phyloP scores from a whole-genome alignment of 331 rosid genomes.

The Rhamnella rubrinervis region DNA sequence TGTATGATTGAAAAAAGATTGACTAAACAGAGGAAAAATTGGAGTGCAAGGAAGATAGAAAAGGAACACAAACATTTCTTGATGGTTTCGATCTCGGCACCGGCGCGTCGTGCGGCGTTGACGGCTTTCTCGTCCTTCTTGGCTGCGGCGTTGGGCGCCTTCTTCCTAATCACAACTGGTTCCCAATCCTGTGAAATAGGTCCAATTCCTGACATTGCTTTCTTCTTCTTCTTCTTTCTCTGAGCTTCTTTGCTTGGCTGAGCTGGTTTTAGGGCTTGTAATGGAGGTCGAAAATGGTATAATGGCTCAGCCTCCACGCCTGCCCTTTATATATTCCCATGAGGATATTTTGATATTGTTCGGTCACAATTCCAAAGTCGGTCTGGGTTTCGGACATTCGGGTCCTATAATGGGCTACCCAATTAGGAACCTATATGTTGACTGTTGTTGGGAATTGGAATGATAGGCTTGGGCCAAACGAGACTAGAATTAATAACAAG shows the following conservation, averaged over 20 bases:
- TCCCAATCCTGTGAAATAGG: conserved; percentile 88
- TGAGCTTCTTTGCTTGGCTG: neutral
- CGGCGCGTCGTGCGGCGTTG: conserved; percentile 89
- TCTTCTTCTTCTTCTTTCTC: neutral
- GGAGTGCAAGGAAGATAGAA: neutral
- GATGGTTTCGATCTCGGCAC: conserved; percentile 81
- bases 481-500: too few species aligned
- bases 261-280: conserved; percentile 5
- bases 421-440: too few species aligned
- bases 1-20: too few species aligned
- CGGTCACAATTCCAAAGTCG: too few species aligned
- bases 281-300: neutral
- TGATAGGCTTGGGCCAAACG: too few species aligned
- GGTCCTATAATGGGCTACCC: too few species aligned
- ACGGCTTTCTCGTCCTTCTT: conserved; percentile 92
- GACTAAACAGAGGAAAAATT: neutral
- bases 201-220: conserved; percentile 67
- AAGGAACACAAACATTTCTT: conserved; percentile 47
- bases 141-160: conserved; percentile 84
- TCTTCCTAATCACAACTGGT: conserved; percentile 81
- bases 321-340: too few species aligned
- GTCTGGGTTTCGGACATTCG: too few species aligned
- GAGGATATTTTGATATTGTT: too few species aligned
- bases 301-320: too few species aligned
- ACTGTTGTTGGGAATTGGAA: too few species aligned